Conservation (phyloP, 345 rosid species). For the Viola odorata region DNA sequence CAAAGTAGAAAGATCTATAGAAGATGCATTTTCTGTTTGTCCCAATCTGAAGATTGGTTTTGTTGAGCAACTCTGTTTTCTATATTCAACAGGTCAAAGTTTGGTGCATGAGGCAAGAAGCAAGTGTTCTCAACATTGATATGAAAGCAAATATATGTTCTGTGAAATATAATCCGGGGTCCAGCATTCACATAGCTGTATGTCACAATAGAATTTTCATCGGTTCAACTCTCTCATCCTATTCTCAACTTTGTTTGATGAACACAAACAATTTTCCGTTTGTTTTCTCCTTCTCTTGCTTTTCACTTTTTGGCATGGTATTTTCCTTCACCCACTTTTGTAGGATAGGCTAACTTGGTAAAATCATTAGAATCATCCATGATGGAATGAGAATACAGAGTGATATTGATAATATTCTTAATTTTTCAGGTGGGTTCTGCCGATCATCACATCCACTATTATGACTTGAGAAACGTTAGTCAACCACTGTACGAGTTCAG, state of each 20-base stretch:
- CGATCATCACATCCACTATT: conserved; percentile 77
- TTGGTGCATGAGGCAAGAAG: conserved; percentile 88
- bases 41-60: background rate
- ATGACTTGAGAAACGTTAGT: conserved; percentile 70
- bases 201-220: background rate
- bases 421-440: conserved; percentile 83
- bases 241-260: background rate
- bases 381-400: background rate
- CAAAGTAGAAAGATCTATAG: background rate
- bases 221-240: background rate
- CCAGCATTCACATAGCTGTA: conserved; percentile 86
- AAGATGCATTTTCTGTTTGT: conserved; percentile 2
- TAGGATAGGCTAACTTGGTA: background rate
- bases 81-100: conserved; percentile 61
- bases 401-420: too few relatives aligned
- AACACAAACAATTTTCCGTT: too few relatives aligned
- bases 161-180: conserved; percentile 92
- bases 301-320: too few relatives aligned
- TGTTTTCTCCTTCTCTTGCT: too few relatives aligned
- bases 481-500: conserved; percentile 75
- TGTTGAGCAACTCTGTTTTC: conserved; percentile 7
- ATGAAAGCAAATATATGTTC: conserved; percentile 94
- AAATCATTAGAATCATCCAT: background rate
- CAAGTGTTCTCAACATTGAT: conserved; percentile 79
- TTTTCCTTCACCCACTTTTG: background rate